phyloP scores from a whole-genome alignment of 257 asterid species.

The Handroanthus guayacan region DNA sequence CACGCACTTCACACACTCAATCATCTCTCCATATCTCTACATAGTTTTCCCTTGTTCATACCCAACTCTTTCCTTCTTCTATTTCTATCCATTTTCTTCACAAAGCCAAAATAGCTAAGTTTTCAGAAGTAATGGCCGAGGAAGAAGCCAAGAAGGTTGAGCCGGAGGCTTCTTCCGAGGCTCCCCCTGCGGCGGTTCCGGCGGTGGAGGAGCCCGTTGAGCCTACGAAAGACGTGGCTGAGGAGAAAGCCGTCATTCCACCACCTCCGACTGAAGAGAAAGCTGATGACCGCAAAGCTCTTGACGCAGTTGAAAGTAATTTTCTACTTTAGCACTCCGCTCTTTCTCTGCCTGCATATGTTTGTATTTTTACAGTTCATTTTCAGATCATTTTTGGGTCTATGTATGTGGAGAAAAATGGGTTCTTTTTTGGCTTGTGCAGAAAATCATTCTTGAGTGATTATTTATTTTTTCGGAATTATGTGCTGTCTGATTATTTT shows the following conservation, averaged over 20 bases:
- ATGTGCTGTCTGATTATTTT: background rate
- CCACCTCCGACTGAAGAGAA: conserved; percentile 57
- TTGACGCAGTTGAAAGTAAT: conserved; percentile 68
- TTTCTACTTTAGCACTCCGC: background rate
- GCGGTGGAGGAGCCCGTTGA: conserved; percentile 39
- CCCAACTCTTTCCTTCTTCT: background rate
- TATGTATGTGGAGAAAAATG: background rate
- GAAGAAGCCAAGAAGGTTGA: conserved; percentile 58
- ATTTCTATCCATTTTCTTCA: conserved; percentile 6
- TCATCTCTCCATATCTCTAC: conserved; percentile 22
- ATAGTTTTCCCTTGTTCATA: conserved; percentile 14
- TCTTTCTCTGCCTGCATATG: background rate
- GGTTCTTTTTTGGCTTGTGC: background rate
- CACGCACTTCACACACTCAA: conserved; percentile 35
- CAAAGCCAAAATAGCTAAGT: conserved; percentile 31
- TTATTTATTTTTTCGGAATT: no score
- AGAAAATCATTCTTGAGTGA: conserved; percentile 2
- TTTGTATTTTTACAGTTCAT: background rate
- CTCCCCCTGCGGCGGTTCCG: conserved; percentile 22
- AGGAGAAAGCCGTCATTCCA: conserved; percentile 70
- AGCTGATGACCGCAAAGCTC: conserved; percentile 75
- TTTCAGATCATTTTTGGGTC: background rate
- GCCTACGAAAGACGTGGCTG: conserved; percentile 63
- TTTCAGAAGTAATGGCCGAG: conserved; percentile 59
- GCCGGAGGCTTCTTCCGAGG: conserved; percentile 39